Conservation (phyloP, 1,139 yeast genomes). For the Diutina ranongensis region DNA sequence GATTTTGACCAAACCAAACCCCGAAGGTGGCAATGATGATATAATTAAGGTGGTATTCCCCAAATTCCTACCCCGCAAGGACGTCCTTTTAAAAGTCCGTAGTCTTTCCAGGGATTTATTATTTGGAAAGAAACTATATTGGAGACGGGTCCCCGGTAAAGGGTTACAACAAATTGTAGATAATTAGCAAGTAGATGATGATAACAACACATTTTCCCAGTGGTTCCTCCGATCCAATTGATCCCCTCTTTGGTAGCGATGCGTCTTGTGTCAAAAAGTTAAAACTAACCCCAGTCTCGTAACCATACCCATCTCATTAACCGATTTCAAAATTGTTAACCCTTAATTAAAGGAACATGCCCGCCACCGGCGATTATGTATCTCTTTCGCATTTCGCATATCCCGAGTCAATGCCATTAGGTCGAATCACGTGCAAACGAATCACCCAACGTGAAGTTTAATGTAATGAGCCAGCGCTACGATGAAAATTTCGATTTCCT, state of each 20-base stretch:
- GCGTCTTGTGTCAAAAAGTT: too few species aligned
- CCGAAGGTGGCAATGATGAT: conserved; percentile 10
- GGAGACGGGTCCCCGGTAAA: conserved; percentile 35
- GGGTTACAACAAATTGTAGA: conserved; percentile 15
- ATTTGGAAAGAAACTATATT: conserved; percentile 27
- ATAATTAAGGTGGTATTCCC: conserved; percentile 40
- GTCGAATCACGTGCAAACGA: neutral
- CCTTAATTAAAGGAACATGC: too few species aligned
- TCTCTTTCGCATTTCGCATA: too few species aligned
- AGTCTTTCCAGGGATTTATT: conserved; percentile 25
- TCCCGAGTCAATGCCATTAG: neutral
- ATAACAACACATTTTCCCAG: too few species aligned
- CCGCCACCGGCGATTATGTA: too few species aligned
- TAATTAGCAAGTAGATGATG: neutral
- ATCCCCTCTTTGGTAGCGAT: too few species aligned
- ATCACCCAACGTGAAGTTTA: neutral
- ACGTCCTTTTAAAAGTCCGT: conserved; percentile 30
- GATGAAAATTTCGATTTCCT: too few species aligned
- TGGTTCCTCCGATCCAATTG: too few species aligned
- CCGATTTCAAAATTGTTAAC: too few species aligned
- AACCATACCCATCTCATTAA: too few species aligned
- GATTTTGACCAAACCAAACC: conserved; percentile 31
- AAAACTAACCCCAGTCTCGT: too few species aligned
- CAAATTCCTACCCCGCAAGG: conserved; percentile 32
- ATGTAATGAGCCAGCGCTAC: neutral